Percentiles rank a stretch among this genome's conserved stretches.
Conservation (phyloP, 2,329 filamentous ascomycete genomes). For the Apiospora arundinis region DNA sequence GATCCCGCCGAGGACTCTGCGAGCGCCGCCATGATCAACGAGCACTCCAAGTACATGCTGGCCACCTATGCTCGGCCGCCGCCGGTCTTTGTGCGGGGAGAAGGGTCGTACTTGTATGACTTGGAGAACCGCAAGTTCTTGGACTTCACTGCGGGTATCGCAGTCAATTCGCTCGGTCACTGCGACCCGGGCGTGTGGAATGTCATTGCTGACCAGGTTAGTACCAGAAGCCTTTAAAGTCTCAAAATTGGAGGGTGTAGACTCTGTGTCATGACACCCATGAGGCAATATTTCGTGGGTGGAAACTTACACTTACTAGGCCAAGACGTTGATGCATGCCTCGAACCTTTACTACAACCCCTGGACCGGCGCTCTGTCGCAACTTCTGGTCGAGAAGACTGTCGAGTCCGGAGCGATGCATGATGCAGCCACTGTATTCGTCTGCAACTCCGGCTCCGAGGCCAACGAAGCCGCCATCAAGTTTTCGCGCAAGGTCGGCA, state of each 20-base stretch:
- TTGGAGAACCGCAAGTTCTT: constrained; percentile 88
- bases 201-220: constrained; percentile 79
- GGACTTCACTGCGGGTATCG: constrained; percentile 95
- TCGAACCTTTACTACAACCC: constrained; percentile 98
- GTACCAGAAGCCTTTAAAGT: neutral
- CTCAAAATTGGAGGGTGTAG: neutral
- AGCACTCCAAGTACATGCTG: constrained; percentile 89
- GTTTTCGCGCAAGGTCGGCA: constrained; percentile 91
- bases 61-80: constrained; percentile 91
- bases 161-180: constrained; percentile 91
- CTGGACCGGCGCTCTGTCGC: constrained; percentile 89
- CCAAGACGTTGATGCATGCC: constrained; percentile 82
- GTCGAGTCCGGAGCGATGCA: constrained; percentile 81
- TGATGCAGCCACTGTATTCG: constrained; percentile 79
- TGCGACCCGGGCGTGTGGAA: constrained; percentile 80
- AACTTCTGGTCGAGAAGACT: constrained; percentile 84
- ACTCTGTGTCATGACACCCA: neutral
- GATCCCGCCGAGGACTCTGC: constrained; percentile 39
- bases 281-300: constrained; percentile 21
- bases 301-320: constrained; percentile 44
- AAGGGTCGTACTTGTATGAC: constrained; percentile 90
- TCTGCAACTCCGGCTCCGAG: constrained; percentile 96
- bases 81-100: constrained; percentile 86
- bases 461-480: constrained; percentile 98
- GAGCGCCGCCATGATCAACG: constrained; percentile 75